Conservation (phyloP, 805 yeast species). For the Naumovozyma castellii region DNA sequence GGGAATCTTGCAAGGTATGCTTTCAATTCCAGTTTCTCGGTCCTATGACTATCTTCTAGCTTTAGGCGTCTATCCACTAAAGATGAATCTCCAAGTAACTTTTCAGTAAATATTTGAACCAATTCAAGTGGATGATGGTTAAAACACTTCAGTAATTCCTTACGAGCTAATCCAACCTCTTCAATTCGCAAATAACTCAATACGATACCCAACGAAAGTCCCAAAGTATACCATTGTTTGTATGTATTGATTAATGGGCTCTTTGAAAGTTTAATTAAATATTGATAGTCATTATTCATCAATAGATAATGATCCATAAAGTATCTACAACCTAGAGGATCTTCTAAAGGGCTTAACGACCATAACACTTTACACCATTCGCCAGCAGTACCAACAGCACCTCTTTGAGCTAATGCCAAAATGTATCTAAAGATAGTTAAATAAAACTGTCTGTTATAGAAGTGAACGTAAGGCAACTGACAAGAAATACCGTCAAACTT, state of each 20-base stretch:
- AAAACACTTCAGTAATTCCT: slow-evolving; percentile 42
- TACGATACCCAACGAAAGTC: slow-evolving; percentile 55
- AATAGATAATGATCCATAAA: slow-evolving; percentile 75
- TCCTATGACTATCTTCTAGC: slow-evolving; percentile 8
- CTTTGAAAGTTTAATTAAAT: slow-evolving; percentile 45
- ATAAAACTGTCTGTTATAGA: slow-evolving; percentile 69
- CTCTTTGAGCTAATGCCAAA: slow-evolving; percentile 59
- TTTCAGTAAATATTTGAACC: slow-evolving; percentile 17
- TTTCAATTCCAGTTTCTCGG: slow-evolving; percentile 35
- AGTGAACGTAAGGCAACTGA: slow-evolving; percentile 67
- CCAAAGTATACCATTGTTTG: slow-evolving; percentile 61
- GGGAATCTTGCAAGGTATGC: slow-evolving; percentile 52
- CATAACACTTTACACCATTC: slow-evolving; percentile 62
- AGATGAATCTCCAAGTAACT: slow-evolving; percentile 16
- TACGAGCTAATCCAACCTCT: slow-evolving; percentile 36
- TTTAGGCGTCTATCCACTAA: slow-evolving; percentile 13
- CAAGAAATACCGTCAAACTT: slow-evolving; percentile 44
- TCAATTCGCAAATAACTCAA: slow-evolving; percentile 47
- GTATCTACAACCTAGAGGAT: slow-evolving; percentile 76
- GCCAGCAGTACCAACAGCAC: slow-evolving; percentile 69
- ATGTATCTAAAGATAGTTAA: slow-evolving; percentile 66
- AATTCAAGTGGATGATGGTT: slow-evolving; percentile 45
- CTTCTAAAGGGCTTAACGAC: slow-evolving; percentile 65
- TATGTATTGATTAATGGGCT: slow-evolving; percentile 52
- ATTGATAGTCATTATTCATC: slow-evolving; percentile 53